A percentile compares a stretch with the other conserved stretches of the same genome.
Conservation (phyloP, 176 grass and related monocot genomes). For the Ananas comosus region DNA sequence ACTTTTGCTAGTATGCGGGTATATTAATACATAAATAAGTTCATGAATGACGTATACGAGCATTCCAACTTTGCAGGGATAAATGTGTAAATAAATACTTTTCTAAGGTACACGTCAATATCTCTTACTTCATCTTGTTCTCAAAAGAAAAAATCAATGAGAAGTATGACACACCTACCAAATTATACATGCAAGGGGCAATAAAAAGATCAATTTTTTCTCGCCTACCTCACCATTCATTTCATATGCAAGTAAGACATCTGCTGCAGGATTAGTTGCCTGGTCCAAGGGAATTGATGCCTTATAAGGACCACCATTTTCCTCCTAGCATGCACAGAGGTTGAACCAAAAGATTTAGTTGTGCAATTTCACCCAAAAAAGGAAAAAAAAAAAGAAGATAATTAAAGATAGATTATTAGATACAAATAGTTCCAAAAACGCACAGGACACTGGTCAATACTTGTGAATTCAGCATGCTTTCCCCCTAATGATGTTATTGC, state of each 20-base stretch:
- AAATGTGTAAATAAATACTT: too few species aligned
- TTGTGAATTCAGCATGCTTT: conserved; percentile 32
- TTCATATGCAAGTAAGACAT: conserved; percentile 44
- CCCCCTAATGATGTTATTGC: conserved; percentile 23
- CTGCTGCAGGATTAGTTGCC: conserved; percentile 28
- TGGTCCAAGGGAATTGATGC: conserved; percentile 36
- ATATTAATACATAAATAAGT: too few species aligned
- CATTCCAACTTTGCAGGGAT: too few species aligned
- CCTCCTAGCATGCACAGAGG: conserved; percentile 15
- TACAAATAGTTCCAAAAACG: conserved; percentile 7
- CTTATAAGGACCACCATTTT: conserved; percentile 37
- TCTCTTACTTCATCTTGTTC: background rate
- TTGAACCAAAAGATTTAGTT: background rate
- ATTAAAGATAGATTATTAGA: background rate
- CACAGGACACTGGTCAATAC: conserved; percentile 26
- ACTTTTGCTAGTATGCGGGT: too few species aligned
- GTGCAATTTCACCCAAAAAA: background rate
- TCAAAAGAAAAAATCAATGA: background rate
- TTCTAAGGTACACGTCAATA: too few species aligned
- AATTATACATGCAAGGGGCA: background rate
- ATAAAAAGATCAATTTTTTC: conserved; percentile 2
- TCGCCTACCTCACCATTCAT: conserved; percentile 33
- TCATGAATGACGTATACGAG: too few species aligned
- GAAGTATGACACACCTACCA: background rate
- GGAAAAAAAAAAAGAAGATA: background rate